These are phyloP conservation scores for Termitomyces sp. DNA, from an alignment of 768 basidiomycete species.

Conservation along the genomic window DNA sequence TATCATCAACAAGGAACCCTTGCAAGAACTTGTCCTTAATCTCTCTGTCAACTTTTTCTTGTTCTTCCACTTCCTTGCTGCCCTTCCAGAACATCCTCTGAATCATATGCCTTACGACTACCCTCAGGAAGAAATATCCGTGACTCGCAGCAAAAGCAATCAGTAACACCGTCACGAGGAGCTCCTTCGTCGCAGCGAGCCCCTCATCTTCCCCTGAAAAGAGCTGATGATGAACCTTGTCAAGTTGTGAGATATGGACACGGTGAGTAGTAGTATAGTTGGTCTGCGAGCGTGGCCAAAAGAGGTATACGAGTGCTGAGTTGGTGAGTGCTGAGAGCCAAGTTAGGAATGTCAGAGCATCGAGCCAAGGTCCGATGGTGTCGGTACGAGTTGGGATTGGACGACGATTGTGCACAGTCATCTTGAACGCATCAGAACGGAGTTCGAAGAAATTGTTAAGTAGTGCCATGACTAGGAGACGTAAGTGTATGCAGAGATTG, in stretches of 20 bases:
- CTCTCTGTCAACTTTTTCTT: constrained; percentile 47
- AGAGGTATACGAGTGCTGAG: constrained; percentile 86
- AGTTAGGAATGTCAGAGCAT: constrained; percentile 78
- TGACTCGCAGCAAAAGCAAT: constrained; percentile 84
- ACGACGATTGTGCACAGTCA: constrained; percentile 76
- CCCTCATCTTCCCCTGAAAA: constrained; percentile 13
- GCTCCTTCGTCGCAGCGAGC: constrained; percentile 35
- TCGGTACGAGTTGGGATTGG: constrained; percentile 86
- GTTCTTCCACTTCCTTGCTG: constrained; percentile 56
- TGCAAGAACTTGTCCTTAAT: constrained; percentile 35
- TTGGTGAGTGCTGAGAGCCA: constrained; percentile 90
- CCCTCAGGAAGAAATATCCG: constrained; percentile 67
- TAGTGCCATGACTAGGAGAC: constrained; percentile 61
- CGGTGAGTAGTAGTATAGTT: constrained; percentile 13
- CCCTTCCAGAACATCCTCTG: constrained; percentile 76
- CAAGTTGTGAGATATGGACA: constrained; percentile 14
- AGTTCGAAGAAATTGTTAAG: constrained; percentile 92
- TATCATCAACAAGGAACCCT: constrained; percentile 17
- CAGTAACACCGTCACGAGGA: constrained; percentile 59
- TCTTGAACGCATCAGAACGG: constrained; percentile 93
- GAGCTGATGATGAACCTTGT: constrained; percentile 23
- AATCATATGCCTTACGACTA: constrained; percentile 58
- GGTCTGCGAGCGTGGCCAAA: constrained; percentile 34
- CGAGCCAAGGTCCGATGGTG: constrained; percentile 92
- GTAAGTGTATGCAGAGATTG: not conserved